phyloP scores from a whole-genome alignment of 805 yeast species.

The Saturnispora halmiae region DNA sequence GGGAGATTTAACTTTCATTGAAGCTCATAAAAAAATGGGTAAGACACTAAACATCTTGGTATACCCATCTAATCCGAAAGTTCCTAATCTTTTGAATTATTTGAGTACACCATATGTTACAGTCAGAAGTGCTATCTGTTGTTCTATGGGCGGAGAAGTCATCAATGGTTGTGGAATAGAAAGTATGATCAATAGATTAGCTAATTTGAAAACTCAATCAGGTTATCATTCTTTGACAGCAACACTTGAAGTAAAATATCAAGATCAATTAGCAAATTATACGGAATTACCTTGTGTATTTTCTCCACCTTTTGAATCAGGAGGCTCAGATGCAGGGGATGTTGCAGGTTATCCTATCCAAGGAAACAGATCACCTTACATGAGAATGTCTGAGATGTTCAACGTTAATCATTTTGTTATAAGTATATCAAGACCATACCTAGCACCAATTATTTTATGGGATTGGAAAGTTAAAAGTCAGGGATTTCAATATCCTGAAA shows the following conservation, averaged over 20 bases:
- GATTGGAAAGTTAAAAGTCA: slow-evolving; percentile 58
- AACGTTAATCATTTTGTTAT: slow-evolving; percentile 91
- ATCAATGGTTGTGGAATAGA: slow-evolving; percentile 31
- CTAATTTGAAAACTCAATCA: too few relatives aligned
- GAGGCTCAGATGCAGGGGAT: slow-evolving; percentile 18
- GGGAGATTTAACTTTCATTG: slow-evolving; percentile 87
- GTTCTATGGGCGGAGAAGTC: slow-evolving; percentile 70
- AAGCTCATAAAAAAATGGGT: slow-evolving; percentile 74
- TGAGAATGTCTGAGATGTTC: slow-evolving; percentile 81
- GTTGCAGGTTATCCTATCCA: slow-evolving; percentile 11
- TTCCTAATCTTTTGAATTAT: slow-evolving; percentile 73
- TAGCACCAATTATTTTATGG: slow-evolving; percentile 80
- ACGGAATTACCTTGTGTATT: slow-evolving; percentile 27
- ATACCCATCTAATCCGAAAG: slow-evolving; percentile 63
- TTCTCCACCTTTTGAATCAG: slow-evolving; percentile 35
- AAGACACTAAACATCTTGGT: slow-evolving; percentile 76
- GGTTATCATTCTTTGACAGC: too few relatives aligned
- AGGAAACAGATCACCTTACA: slow-evolving; percentile 53
- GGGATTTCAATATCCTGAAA: slow-evolving; percentile 1
- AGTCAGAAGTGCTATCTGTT: slow-evolving; percentile 82
- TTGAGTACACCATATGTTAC: slow-evolving; percentile 90
- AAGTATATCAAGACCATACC: slow-evolving; percentile 85
- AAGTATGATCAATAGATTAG: slow-evolving; percentile 11
- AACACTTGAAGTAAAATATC: slow-evolving; percentile 11
- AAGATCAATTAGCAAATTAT: slow-evolving; percentile 32